Base-by-base conservation (phyloP, 371 early-diverging fungal genomes). In the Dinochytrium kinnereticum region DNA sequence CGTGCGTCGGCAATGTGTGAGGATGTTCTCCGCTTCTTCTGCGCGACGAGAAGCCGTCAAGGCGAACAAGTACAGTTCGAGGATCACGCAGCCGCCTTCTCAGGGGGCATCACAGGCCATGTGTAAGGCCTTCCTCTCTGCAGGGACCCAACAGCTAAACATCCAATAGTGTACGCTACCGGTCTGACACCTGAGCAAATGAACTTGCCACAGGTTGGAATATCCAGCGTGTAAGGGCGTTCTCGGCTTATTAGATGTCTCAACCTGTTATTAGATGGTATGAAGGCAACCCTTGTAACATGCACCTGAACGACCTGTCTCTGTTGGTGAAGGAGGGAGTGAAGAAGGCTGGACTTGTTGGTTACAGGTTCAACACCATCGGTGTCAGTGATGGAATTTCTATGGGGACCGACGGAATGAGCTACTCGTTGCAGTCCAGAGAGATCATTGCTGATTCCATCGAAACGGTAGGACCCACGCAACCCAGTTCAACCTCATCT, bases 281-380 rank as follows among this genome's bases (percentile, higher is more conserved):
- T 81, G 98, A 98, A 79, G 98, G 98, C 72, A 98, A 98, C 86
- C 97, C 98, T 24, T 98, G 98, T 88, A 98, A 98, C 86, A 98
- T 98, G 98, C 98, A 98, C 76, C 88, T 98, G 71, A 86, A 92
- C 76, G 95, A 95, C 75, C 87, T 98, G 30, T 89, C 97, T 13
- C 88, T 72, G 34, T 85, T 90, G 71, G 95, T 98, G 67, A 98
- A 98, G 82, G 89, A 94, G 76, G 95, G 97, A 72, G 97, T 97
- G 31, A 78, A 89, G 78, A 80, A 90, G 28, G 94, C 95, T 13
- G 94, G 95, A 21, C 85, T 98, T 55, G 91, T 96, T 66, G 97
- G 96, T 13, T 94, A 91, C 80, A 91, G 97, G 21, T 98, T 98
- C 89, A 97, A 96, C 86, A 96, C 98, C 3, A 91, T 98, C 72